These are phyloP conservation scores for Aspergillus leporis DNA, from an alignment of 495 filamentous ascomycete species.

Conservation along the genomic window DNA sequence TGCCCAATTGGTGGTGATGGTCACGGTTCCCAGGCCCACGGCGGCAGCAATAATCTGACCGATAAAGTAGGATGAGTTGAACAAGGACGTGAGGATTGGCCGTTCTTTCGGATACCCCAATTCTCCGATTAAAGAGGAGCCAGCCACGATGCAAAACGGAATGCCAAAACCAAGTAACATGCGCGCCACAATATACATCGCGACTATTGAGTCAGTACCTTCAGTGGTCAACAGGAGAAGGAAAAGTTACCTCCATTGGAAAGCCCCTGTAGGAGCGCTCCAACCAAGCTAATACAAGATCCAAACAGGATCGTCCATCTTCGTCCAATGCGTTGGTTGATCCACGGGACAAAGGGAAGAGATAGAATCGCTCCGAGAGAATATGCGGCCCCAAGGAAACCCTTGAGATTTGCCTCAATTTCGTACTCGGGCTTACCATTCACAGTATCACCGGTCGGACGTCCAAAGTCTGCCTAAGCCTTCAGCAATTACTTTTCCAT, in stretches of 20 bases:
- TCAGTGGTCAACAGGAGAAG: neutral
- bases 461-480: conserved; percentile 34
- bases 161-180: conserved; percentile 67
- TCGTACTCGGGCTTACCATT: conserved; percentile 21
- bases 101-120: conserved; percentile 67
- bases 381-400: conserved; percentile 30
- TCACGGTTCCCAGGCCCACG: conserved; percentile 57
- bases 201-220: conserved; percentile 37
- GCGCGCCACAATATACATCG: conserved; percentile 67
- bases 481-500: neutral
- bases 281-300: conserved; percentile 57
- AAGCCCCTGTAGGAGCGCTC: conserved; percentile 55
- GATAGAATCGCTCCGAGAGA: conserved; percentile 51
- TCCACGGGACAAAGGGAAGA: conserved; percentile 58
- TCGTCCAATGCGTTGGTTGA: conserved; percentile 58
- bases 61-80: conserved; percentile 66
- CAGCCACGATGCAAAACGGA: conserved; percentile 64
- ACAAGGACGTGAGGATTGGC: conserved; percentile 63
- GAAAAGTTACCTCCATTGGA: conserved; percentile 25
- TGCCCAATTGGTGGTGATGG: conserved; percentile 57
- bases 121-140: conserved; percentile 64
- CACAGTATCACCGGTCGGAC: conserved; percentile 25
- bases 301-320: conserved; percentile 62
- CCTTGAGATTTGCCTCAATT: conserved; percentile 28
- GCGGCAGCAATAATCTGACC: conserved; percentile 62